Evolutionary conservation across 768 basidiomycete genomes (phyloP), one percentile per base, ranked within the genome.

Genomic region (Chalciporus pseudorubinellus): DNA sequence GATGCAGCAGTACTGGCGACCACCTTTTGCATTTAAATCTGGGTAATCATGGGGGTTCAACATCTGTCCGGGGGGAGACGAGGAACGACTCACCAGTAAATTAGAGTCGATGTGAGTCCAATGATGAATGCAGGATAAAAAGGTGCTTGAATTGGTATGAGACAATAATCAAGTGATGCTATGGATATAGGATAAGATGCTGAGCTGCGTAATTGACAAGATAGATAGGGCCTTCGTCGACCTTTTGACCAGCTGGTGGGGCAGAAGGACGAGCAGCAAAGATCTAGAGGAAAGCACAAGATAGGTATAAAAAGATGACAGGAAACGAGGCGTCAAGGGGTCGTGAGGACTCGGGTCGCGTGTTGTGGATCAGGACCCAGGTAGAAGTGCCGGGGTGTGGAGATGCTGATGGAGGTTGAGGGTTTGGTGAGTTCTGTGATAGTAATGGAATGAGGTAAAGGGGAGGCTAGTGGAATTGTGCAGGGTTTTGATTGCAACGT

Each of bases 401-500:
- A 55, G 52, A 59, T 59, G 63, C 47, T 62, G 65, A 64, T 66
- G 66, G 69, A 48, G 70, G 69, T 71, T 63, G 64, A 68, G 65
- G 72, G 72, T 69, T 69, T 68, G 59, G 62, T 40, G 55, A 46
- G 58, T 64, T 64, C 63, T 61, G 57, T 69, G 61, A 65, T 61
- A 55, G 65, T 59, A 65, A 67, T 69, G 77, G 75, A 76, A 77
- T 71, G 79, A 81, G 79, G 78, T 75, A 77, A 73, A 77, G 75
- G 78, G 74, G 64, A 80, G 81, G 81, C 78, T 72, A 74, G 65
- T 67, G 65, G 57, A 44, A 65, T 59, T 66, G 70, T 65, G 61
- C 76, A 77, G 79, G 72, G 72, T 83, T 85, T 83, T 85, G 83
- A 85, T 86, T 75, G 74, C 83, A 86, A 86, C 84, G 85, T 88